Base-by-base conservation (phyloP, 78 protist genomes). In the Pigoraptor vietnamica region DNA sequence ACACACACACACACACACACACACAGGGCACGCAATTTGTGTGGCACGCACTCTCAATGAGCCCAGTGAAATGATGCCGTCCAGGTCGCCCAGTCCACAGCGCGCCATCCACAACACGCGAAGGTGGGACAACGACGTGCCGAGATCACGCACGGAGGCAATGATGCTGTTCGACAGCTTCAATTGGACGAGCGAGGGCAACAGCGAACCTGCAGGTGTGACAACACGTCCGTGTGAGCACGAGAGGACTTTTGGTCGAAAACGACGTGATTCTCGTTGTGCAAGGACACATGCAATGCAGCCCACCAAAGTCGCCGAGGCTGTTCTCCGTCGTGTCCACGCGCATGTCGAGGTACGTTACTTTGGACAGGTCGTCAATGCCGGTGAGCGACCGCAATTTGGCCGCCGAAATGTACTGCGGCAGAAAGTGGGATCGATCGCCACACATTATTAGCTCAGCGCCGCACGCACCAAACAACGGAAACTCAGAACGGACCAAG, bases 71-170 rank as follows among this genome's bases (percentile, higher is more conserved):
- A 2, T 24, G 48, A 91, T 86, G 1, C 93, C 93, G 25, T 81
- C 89, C 9, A 91, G 81, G 2, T 91, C 40, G 23, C 6, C 33
- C 37, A 91, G n/a, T 23, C 93, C 93, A 37, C 89, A 91, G 2
- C 89, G 88, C 23, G 40, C 25, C 39, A 91, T 14, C 88, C 89
- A 86, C n/a, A 91, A 89, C 38, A 91, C 48, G 9, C 40, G 37
- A 29, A 91, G 2, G 21, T 34, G 24, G 2, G 23, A 6, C 56
- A 91, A 34, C 23, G 37, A 29, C 29, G 93, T 91, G n/a, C 93
- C 93, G 40, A 91, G 40, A 37, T 91, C 93, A 1, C 93, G 86
- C 25, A 91, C 40, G 40, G 83, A 39, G 2, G n/a, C 24, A 82
- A 91, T 1, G 34, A 38, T 23, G 81, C 89, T 55, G 37, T 37